A percentile compares a stretch with the other conserved stretches of the same genome.
These are phyloP conservation scores for Chaetomiaceae sp. DNA, from an alignment of 2,329 filamentous ascomycete genomes.

Conservation along the genomic window DNA sequence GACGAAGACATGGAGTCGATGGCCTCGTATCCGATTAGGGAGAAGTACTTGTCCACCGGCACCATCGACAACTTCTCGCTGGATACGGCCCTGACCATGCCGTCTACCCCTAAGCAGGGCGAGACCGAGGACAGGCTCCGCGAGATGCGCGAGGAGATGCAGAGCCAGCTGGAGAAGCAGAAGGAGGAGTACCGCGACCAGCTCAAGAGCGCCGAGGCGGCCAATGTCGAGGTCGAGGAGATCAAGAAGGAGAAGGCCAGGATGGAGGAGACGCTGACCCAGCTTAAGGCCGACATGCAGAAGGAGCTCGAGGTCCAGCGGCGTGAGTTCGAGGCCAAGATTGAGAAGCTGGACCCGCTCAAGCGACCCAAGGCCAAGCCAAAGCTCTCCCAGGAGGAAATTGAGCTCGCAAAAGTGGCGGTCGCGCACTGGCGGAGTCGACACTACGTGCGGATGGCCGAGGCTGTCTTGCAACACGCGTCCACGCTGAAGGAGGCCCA, in stretches of 20 bases:
- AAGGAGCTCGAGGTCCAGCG: constrained; percentile 78
- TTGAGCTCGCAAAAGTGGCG: constrained; percentile 61
- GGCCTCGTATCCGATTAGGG: constrained; percentile 79
- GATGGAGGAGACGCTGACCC: constrained; percentile 76
- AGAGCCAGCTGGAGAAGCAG: constrained; percentile 74
- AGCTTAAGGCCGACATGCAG: constrained; percentile 84
- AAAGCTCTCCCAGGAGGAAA: constrained; percentile 66
- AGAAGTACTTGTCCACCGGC: constrained; percentile 93
- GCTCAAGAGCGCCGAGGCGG: constrained; percentile 68
- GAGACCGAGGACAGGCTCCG: constrained; percentile 72
- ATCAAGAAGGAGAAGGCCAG: constrained; percentile 74
- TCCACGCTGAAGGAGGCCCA: constrained; percentile 90
- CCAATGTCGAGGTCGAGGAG: constrained; percentile 75
- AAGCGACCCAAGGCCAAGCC: constrained; percentile 57
- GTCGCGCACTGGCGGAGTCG: constrained; percentile 74
- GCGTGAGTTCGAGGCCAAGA: constrained; percentile 76
- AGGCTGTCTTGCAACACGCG: constrained; percentile 83
- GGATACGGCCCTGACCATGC: constrained; percentile 90
- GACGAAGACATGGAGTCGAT: constrained; percentile 89
- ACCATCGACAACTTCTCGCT: constrained; percentile 95
- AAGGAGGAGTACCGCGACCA: constrained; percentile 79
- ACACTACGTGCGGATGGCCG: constrained; percentile 90
- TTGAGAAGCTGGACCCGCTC: constrained; percentile 67
- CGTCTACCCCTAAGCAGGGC: constrained; percentile 77
- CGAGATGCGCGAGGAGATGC: constrained; percentile 75